Conservation (phyloP, 768 basidiomycete genomes). For the Podaxis sp. region DNA sequence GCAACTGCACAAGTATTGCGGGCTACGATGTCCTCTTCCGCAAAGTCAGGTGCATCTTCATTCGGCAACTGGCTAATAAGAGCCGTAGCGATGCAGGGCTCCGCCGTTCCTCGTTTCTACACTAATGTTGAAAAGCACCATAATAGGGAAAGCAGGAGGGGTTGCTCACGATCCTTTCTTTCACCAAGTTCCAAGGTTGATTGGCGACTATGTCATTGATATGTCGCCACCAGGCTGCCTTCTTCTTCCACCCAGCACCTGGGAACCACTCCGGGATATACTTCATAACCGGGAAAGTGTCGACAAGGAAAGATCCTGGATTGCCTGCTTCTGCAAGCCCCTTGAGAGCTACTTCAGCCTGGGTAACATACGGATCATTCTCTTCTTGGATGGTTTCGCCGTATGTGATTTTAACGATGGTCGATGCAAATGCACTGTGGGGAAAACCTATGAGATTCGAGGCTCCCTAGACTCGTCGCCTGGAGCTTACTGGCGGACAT, state of each 20-base stretch:
- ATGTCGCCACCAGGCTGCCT: constrained; percentile 26
- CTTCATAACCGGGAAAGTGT: constrained; percentile 28
- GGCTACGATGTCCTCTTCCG: not conserved
- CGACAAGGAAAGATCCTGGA: constrained; percentile 31
- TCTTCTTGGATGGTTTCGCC: constrained; percentile 24
- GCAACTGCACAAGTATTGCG: not conserved
- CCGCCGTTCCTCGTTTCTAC: not conserved
- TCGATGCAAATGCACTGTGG: constrained; percentile 29
- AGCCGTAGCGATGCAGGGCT: constrained; percentile 5
- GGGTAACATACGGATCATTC: constrained; percentile 30
- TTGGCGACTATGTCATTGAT: constrained; percentile 26
- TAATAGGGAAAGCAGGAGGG: not conserved
- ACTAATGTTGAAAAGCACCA: not conserved
- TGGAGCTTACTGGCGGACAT: constrained; percentile 38
- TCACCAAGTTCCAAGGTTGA: constrained; percentile 27
- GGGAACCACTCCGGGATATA: constrained; percentile 36
- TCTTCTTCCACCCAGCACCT: constrained; percentile 30
- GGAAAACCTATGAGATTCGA: not conserved
- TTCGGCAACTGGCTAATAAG: constrained; percentile 2
- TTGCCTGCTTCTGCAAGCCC: constrained; percentile 23
- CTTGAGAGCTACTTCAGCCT: constrained; percentile 23
- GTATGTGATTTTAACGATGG: constrained; percentile 29
- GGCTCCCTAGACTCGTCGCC: not conserved
- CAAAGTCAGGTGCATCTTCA: not conserved
- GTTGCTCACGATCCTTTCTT: constrained; percentile 24